Evolutionary conservation across 805 yeast species (phyloP).

Genomic region (Candida nitratophila): DNA sequence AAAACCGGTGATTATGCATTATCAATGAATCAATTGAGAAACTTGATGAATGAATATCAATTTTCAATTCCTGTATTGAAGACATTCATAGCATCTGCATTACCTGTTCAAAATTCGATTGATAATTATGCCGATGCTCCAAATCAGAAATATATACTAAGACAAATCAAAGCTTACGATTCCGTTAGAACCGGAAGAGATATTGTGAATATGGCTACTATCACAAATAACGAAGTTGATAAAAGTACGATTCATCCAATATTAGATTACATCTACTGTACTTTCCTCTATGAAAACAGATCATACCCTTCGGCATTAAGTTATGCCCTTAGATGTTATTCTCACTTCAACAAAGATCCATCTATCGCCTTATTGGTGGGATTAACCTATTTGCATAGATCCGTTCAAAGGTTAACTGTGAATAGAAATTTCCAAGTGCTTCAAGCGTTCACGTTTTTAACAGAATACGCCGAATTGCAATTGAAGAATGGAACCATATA

Average conservation of each 20-base stretch:
- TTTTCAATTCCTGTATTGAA: slow-evolving; percentile 65
- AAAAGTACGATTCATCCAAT: slow-evolving; percentile 54
- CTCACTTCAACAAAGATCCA: slow-evolving; percentile 66
- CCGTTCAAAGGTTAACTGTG: slow-evolving; percentile 83
- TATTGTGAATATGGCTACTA: slow-evolving; percentile 74
- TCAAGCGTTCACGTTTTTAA: slow-evolving; percentile 75
- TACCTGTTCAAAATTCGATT: slow-evolving; percentile 16
- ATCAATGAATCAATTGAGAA: slow-evolving; percentile 53
- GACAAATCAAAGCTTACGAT: slow-evolving; percentile 88
- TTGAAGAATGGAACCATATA: slow-evolving; percentile 29
- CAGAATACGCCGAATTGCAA: slow-evolving; percentile 61
- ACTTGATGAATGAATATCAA: slow-evolving; percentile 59
- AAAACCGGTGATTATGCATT: slow-evolving; percentile 41
- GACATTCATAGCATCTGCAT: slow-evolving; percentile 51
- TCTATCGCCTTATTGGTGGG: slow-evolving; percentile 71
- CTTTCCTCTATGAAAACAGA: slow-evolving; percentile 71
- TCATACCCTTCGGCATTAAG: slow-evolving; percentile 79
- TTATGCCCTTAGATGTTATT: slow-evolving; percentile 66
- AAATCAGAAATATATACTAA: slow-evolving; percentile 81
- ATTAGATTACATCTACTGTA: slow-evolving; percentile 60
- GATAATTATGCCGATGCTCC: slow-evolving; percentile 60
- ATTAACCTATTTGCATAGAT: slow-evolving; percentile 76
- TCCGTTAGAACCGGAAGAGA: slow-evolving; percentile 47
- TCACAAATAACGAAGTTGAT: slow-evolving; percentile 47
- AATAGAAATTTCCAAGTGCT: slow-evolving; percentile 83